Conservation (phyloP, 2,329 filamentous ascomycete species). For the Diaporthe ampelina region DNA sequence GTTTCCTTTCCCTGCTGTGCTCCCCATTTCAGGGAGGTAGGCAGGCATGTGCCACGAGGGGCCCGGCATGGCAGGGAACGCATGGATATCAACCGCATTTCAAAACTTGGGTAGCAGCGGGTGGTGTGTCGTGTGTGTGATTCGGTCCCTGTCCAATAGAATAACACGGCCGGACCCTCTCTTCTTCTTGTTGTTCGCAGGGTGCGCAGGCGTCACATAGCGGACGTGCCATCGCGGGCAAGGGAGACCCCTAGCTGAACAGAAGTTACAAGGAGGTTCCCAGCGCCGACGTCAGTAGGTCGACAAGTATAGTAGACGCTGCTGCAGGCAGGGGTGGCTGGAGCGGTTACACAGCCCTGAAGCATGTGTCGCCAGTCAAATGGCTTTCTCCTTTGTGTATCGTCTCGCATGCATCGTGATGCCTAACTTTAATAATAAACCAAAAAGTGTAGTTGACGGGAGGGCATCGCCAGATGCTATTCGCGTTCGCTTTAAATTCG, state of each 20-base stretch:
- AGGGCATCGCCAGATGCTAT: constrained; percentile 9
- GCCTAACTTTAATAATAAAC: constrained; percentile 2
- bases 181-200: neutral
- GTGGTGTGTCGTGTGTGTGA: neutral
- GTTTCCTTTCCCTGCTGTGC: neutral
- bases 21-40: neutral
- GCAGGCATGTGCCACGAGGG: constrained; percentile 8
- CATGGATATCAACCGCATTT: neutral
- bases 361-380: neutral
- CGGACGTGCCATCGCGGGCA: constrained; percentile 1
- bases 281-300: no score
- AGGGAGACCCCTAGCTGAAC: constrained; percentile 15
- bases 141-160: constrained; percentile 17
- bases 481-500: constrained; percentile 7
- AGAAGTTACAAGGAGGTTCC: constrained; percentile 23
- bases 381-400: no score
- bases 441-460: neutral
- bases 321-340: constrained; percentile 13
- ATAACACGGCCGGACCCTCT: neutral
- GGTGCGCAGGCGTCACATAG: constrained; percentile 12
- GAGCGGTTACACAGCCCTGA: constrained; percentile 18
- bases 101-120: neutral
- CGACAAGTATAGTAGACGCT: neutral
- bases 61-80: neutral
- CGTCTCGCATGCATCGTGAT: neutral